phyloP scores from a whole-genome alignment of 306 rosid species.

The Cucurbita ficifolia region DNA sequence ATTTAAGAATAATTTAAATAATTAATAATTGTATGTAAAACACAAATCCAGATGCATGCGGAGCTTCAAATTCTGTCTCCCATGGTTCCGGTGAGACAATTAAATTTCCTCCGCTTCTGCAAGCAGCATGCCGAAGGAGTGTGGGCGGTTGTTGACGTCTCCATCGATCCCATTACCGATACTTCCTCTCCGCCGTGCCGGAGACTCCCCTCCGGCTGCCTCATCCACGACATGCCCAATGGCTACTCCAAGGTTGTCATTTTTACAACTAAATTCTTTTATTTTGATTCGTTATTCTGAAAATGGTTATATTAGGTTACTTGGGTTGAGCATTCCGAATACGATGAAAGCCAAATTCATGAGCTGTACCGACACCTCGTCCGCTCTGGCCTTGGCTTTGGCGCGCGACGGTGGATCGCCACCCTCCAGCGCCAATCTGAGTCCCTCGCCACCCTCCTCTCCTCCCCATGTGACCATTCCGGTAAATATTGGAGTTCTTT shows the following conservation, averaged over 20 bases:
- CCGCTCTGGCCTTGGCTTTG: conserved; percentile 80
- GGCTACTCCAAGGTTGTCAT: conserved; percentile 59
- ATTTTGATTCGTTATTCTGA: too few species aligned
- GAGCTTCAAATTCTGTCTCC: conserved; percentile 95
- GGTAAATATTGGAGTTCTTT: conserved; percentile 8
- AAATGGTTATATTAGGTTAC: conserved; percentile 35
- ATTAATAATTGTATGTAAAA: too few species aligned
- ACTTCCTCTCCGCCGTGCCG: conserved; percentile 27
- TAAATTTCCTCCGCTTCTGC: conserved; percentile 73
- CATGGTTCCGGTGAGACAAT: conserved; percentile 77
- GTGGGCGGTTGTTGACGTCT: conserved; percentile 90
- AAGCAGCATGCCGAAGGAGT: conserved; percentile 90
- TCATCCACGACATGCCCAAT: conserved; percentile 90
- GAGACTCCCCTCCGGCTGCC: conserved; percentile 92
- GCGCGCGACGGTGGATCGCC: conserved; percentile 78
- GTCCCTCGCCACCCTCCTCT: conserved; percentile 75
- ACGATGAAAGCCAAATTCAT: conserved; percentile 65
- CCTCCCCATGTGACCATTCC: conserved; percentile 52
- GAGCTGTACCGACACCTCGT: conserved; percentile 52
- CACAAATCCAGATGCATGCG: conserved; percentile 55
- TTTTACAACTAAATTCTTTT: too few species aligned
- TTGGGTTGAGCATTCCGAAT: conserved; percentile 91
- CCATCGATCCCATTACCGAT: conserved; percentile 49
- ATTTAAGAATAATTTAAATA: too few species aligned
- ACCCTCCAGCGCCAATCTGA: conserved; percentile 84